A percentile compares a stretch with the other conserved stretches of the same genome.
Conservation (phyloP, 768 basidiomycete genomes). For the Boletellus sp. region DNA sequence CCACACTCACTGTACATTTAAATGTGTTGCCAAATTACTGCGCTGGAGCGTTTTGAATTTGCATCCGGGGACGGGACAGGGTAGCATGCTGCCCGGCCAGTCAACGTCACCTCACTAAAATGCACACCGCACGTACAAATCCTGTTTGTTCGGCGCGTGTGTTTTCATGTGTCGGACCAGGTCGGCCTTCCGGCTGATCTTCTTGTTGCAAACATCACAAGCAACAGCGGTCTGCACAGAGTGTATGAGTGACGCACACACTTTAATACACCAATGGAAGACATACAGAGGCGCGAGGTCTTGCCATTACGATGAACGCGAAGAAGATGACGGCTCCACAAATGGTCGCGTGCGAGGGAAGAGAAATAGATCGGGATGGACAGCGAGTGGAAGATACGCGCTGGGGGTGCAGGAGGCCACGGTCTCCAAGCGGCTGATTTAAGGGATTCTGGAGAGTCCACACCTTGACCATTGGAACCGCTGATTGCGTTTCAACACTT, state of each 20-base stretch:
- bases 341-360: neutral
- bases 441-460: slow-evolving; percentile 8
- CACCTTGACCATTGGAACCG: slow-evolving; percentile 10
- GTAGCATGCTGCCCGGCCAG: slow-evolving; percentile 18
- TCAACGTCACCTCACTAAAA: neutral
- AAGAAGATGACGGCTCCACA: neutral
- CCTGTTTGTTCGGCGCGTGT: slow-evolving; percentile 22
- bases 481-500: slow-evolving; percentile 26
- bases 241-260: neutral
- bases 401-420: slow-evolving; percentile 2
- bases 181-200: slow-evolving; percentile 24
- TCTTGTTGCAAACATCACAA: slow-evolving; percentile 15
- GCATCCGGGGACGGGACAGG: slow-evolving; percentile 22
- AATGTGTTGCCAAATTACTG: slow-evolving; percentile 26
- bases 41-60: slow-evolving; percentile 22
- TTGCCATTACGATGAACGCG: neutral
- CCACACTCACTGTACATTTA: slow-evolving; percentile 29
- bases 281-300: neutral
- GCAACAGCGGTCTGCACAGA: slow-evolving; percentile 2
- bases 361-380: neutral
- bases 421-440: slow-evolving; percentile 16
- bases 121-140: slow-evolving; percentile 14
- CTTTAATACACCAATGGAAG: neutral
- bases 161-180: slow-evolving; percentile 25
- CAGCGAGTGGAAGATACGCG: neutral